Conservation (phyloP, 371 early-diverging fungal species). For the Lichtheimia ramosa region DNA sequence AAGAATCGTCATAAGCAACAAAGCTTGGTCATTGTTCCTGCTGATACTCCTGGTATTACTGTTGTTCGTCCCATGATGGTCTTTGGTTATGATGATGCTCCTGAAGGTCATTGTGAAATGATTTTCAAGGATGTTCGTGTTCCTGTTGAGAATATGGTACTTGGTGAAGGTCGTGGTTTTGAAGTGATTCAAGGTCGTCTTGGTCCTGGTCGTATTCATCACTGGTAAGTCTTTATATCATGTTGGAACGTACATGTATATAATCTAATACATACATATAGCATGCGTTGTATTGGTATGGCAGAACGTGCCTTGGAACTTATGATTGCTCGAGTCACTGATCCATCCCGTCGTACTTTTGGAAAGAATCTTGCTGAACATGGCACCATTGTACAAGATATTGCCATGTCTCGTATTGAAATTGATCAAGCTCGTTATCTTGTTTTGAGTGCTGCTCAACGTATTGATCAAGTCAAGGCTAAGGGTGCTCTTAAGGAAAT, state of each 20-base stretch:
- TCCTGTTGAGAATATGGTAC: constrained; percentile 82
- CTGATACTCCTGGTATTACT: constrained; percentile 82
- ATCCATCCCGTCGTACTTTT: constrained; percentile 81
- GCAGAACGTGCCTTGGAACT: constrained; percentile 90
- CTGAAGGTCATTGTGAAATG: constrained; percentile 93
- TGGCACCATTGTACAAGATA: constrained; percentile 76
- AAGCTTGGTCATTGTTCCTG: constrained; percentile 88
- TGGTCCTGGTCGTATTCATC: constrained; percentile 85
- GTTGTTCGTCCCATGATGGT: constrained; percentile 86
- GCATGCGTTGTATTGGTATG: constrained; percentile 94
- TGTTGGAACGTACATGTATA: too few species aligned
- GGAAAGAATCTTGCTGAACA: constrained; percentile 82
- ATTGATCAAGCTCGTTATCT: constrained; percentile 89
- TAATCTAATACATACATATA: constrained; percentile 27
- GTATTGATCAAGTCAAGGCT: constrained; percentile 85
- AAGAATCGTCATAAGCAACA: constrained; percentile 82
- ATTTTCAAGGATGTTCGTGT: constrained; percentile 88
- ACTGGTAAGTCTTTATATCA: constrained; percentile 31
- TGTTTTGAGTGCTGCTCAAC: constrained; percentile 87
- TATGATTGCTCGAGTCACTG: constrained; percentile 86
- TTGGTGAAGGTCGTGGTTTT: constrained; percentile 96
- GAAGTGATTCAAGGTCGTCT: constrained; percentile 96
- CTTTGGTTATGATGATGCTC: constrained; percentile 96
- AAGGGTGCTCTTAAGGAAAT: constrained; percentile 91
- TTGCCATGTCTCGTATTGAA: constrained; percentile 86